Evolutionary conservation across 2,329 filamentous ascomycete species (phyloP), one percentile per base, ranked within the genome.

Genomic region (Gremmenia infestans): DNA sequence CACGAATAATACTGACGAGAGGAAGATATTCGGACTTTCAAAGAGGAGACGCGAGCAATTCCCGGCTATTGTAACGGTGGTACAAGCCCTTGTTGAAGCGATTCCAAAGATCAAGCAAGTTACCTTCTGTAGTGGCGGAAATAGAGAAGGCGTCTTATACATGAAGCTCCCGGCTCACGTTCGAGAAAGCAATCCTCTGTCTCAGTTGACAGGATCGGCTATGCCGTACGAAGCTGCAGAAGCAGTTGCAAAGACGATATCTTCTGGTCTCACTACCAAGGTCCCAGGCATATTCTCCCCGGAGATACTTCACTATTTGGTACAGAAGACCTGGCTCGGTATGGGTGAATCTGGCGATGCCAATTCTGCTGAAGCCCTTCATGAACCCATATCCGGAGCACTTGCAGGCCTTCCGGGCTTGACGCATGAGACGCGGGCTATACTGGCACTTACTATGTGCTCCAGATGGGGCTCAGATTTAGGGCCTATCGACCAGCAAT

Each of bases 111-210:
- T 96, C 62, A 82, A 83, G 45, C 79, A 81, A 23, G 88, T 92
- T 2, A 87, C 86, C 0, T 97, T 96, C 72, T 95, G 91, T 68
- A 87, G 90, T 64, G 90, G 92, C 19, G 92, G 91, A 7, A 92
- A 96, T 59, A 79, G 91, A 42, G 91, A 96, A 72, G 92, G 92
- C 0, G 85, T 85, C 45, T 74, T 96, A 40, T 91, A 90, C 73
- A 83, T 88, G 72, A 85, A 79, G 58, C 78, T 96, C 11, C 77
- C 83, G 0, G 63, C 71, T 0, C 69, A 77, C 0, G 71, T 87
- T 15, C 82, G 88, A 53, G 80, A 83, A 50, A 78, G 82, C 61
- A 78, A 87, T 63, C 90, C 91, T 0, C 73, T 96, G 2, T 64
- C 71, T 7, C 68, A 78, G 5, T 61, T 76, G 6, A 65, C 66